Percentiles rank a stretch among this genome's conserved stretches.
Conservation (phyloP, 108 stramenopile genomes). For the Skeletonema tropicum region DNA sequence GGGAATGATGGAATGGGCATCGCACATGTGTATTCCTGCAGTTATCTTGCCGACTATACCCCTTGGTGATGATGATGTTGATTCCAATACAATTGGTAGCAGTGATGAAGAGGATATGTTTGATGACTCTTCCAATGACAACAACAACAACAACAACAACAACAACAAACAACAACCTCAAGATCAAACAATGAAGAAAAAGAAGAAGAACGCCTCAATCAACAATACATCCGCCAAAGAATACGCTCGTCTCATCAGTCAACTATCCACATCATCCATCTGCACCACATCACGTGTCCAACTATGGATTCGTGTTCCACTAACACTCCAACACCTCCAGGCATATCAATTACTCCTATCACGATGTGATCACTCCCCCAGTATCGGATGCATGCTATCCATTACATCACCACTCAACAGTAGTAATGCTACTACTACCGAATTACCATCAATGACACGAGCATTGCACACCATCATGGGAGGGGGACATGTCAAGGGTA, state of each 20-base stretch:
- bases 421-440: too few species aligned
- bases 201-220: neutral
- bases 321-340: conserved; percentile 48
- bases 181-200: neutral
- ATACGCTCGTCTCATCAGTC: conserved; percentile 31
- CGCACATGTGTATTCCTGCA: conserved; percentile 91
- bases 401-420: conserved; percentile 24
- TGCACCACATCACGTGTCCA: conserved; percentile 63
- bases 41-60: conserved; percentile 80
- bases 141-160: too few species aligned
- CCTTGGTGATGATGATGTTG: neutral
- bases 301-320: conserved; percentile 74
- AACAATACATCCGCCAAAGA: conserved; percentile 40
- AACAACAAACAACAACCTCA: conserved; percentile 3
- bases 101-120: conserved; percentile 30
- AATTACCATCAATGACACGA: conserved; percentile 5
- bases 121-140: too few species aligned
- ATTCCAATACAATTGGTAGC: neutral
- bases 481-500: conserved; percentile 69
- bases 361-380: conserved; percentile 70
- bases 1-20: conserved; percentile 89
- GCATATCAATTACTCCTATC: conserved; percentile 66
- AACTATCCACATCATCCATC: conserved; percentile 26
- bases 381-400: conserved; percentile 56
- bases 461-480: conserved; percentile 80